These are phyloP conservation scores for Thelephora aurantiotincta DNA, from an alignment of 768 basidiomycete genomes.

Conservation along the genomic window DNA sequence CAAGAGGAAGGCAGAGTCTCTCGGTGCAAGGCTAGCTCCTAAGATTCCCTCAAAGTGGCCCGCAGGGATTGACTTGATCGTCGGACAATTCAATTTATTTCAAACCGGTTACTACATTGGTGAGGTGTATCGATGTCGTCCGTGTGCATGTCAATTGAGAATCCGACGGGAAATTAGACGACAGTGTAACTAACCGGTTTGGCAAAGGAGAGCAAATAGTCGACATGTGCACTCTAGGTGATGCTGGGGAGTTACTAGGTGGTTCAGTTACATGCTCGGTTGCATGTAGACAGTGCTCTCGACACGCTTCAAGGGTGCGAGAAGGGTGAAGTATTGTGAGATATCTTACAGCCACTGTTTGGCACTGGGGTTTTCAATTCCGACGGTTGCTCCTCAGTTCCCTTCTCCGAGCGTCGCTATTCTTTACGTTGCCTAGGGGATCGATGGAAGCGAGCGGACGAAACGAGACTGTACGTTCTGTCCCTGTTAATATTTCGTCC, in stretches of 20 bases:
- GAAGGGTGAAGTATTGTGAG: conserved; percentile 33
- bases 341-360: conserved; percentile 31
- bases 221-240: conserved; percentile 20
- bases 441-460: no score
- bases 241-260: neutral
- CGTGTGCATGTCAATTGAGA: neutral
- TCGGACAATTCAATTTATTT: conserved; percentile 8
- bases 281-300: conserved; percentile 25
- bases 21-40: neutral
- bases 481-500: neutral
- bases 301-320: conserved; percentile 27
- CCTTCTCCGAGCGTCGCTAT: no score
- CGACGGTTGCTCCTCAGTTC: conserved; percentile 30
- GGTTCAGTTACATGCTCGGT: neutral
- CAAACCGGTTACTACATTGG: conserved; percentile 26
- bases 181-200: neutral
- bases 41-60: conserved; percentile 6
- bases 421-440: no score
- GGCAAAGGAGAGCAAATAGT: neutral
- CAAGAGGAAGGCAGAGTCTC: neutral
- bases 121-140: conserved; percentile 1
- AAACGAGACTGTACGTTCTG: no score
- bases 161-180: neutral
- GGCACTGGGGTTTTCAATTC: conserved; percentile 61
- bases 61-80: conserved; percentile 22